Percentiles rank a stretch among this genome's conserved stretches.
Conservation (phyloP, 2,329 filamentous ascomycete species). For the Arthrobotrys sphaeroides region DNA sequence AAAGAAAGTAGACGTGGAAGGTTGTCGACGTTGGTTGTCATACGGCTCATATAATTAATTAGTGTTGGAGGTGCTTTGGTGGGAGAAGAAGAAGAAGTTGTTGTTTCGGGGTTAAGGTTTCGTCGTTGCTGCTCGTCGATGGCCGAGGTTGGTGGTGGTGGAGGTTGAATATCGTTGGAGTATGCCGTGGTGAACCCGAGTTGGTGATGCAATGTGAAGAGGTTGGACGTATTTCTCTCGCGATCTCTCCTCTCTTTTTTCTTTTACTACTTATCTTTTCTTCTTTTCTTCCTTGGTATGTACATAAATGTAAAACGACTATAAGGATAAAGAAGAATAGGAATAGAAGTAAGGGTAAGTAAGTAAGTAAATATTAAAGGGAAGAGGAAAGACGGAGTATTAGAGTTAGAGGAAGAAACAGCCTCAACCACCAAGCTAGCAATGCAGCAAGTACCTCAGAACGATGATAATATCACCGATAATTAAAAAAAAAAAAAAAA, state of each 20-base stretch:
- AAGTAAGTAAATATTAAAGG: no score
- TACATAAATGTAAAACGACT: conserved; percentile 20
- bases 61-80: conserved; percentile 3
- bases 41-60: conserved; percentile 36
- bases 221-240: not conserved
- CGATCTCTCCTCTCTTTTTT: not conserved
- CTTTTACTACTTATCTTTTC: not conserved
- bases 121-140: not conserved
- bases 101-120: not conserved
- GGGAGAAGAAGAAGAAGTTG: no score
- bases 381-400: not conserved
- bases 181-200: no score
- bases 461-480: no score
- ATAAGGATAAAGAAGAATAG: not conserved
- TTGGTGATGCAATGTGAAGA: not conserved
- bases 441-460: not conserved
- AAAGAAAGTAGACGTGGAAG: conserved; percentile 5
- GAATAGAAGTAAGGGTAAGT: no score
- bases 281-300: conserved; percentile 23
- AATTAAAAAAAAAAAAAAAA: not conserved
- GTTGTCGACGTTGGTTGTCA: conserved; percentile 40
- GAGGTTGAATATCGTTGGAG: not conserved
- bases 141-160: not conserved
- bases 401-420: not conserved
- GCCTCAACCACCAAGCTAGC: not conserved